A percentile compares a stretch with the other conserved stretches of the same genome.
phyloP scores from a whole-genome alignment of 1,139 yeast species.

The Geotrichum klebahnii region DNA sequence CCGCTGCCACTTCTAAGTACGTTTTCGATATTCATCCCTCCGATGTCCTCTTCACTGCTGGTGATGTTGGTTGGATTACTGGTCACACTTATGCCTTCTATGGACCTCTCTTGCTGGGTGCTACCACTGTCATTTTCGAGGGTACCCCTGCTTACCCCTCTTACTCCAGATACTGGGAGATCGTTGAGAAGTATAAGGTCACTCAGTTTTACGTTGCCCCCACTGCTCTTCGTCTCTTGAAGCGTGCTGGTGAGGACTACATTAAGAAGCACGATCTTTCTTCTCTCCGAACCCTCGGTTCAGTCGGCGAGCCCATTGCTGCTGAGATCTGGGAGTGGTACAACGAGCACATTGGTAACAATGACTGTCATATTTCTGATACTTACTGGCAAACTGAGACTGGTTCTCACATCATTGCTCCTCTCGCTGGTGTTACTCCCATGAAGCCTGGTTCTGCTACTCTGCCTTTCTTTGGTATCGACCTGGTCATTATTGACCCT shows the following conservation, averaged over 20 bases:
- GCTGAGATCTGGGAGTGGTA: conserved; percentile 99
- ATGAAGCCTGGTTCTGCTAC: conserved; percentile 98
- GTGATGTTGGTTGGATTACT: conserved; percentile 99
- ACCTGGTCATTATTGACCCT: conserved; percentile 87
- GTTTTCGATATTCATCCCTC: conserved; percentile 87
- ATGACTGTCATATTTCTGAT: conserved; percentile 80
- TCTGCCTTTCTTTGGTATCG: conserved; percentile 91
- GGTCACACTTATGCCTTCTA: conserved; percentile 96
- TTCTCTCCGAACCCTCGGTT: conserved; percentile 91
- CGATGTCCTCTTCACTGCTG: conserved; percentile 91
- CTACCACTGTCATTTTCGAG: conserved; percentile 88
- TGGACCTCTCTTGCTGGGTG: conserved; percentile 87
- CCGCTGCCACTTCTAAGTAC: conserved; percentile 89
- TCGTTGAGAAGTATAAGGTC: conserved; percentile 86
- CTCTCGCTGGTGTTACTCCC: conserved; percentile 90
- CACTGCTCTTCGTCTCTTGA: conserved; percentile 90
- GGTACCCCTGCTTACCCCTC: conserved; percentile 98
- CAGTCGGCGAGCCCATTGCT: conserved; percentile 98
- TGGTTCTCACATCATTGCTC: conserved; percentile 93
- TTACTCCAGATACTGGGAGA: conserved; percentile 95
- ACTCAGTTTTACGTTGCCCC: conserved; percentile 98
- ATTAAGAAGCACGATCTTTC: conserved; percentile 81
- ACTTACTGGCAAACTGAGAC: conserved; percentile 99
- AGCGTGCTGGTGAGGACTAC: conserved; percentile 91
- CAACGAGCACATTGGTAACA: conserved; percentile 84